These are phyloP conservation scores for Phytophthora palmivora DNA, from an alignment of 352 stramenopile genomes.

Conservation along the genomic window DNA sequence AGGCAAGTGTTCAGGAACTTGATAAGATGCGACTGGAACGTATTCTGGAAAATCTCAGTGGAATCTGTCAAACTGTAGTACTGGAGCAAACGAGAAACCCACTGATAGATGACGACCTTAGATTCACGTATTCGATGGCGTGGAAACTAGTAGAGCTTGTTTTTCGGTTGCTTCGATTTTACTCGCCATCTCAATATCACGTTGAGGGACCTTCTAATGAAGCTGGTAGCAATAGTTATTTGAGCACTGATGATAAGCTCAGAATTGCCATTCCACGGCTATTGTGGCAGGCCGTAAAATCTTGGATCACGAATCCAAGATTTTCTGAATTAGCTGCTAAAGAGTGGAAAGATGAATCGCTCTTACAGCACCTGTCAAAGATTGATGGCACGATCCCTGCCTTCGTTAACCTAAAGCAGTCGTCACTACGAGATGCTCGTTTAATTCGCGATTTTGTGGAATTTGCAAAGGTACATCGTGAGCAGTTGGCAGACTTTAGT, in stretches of 20 bases:
- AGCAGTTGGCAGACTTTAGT: conserved; percentile 22
- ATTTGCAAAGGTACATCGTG: conserved; percentile 22
- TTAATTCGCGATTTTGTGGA: conserved; percentile 43
- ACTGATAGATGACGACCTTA: conserved; percentile 29
- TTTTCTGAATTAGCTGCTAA: conserved; percentile 31
- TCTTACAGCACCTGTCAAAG: conserved; percentile 23
- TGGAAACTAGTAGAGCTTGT: conserved; percentile 58
- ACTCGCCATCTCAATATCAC: conserved; percentile 40
- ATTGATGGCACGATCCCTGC: conserved; percentile 43
- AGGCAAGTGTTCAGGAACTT: conserved; percentile 21
- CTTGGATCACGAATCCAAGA: conserved; percentile 33
- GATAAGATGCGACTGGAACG: conserved; percentile 52
- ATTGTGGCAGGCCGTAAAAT: conserved; percentile 54
- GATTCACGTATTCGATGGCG: conserved; percentile 28
- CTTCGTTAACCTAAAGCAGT: conserved; percentile 42
- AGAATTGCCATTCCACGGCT: conserved; percentile 37
- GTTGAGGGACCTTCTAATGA: conserved; percentile 13
- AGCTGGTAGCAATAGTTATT: neutral
- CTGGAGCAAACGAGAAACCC: conserved; percentile 6
- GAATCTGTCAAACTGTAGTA: conserved; percentile 38
- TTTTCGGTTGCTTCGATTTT: conserved; percentile 42
- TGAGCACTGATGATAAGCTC: conserved; percentile 1
- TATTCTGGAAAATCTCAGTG: conserved; percentile 46
- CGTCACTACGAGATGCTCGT: conserved; percentile 24
- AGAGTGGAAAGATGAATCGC: conserved; percentile 44